Conservation (phyloP, 176 grass and related monocot genomes). For the Paspalum vaginatum region DNA sequence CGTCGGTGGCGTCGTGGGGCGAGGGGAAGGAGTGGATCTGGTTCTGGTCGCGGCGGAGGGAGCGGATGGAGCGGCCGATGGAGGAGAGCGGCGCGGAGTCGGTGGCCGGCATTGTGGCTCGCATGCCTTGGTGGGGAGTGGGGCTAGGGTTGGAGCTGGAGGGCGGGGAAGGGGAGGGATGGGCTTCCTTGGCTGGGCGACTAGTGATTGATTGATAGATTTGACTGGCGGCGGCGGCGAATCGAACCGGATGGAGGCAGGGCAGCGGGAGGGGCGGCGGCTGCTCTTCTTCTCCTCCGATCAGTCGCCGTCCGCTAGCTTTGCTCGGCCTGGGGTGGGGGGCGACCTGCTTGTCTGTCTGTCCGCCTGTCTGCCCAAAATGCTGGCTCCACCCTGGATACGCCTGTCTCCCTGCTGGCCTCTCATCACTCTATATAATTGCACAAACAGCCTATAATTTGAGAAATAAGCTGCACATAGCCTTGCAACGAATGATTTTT, state of each 20-base stretch:
- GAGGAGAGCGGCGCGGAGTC: constrained; percentile 59
- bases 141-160: neutral
- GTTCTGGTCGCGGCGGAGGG: constrained; percentile 57
- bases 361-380: neutral
- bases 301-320: too few species aligned
- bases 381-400: constrained; percentile 33
- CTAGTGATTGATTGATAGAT: too few species aligned
- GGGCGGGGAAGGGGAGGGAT: neutral
- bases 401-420: neutral
- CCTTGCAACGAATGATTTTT: too few species aligned
- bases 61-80: constrained; percentile 55
- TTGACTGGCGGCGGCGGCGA: neutral
- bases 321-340: too few species aligned
- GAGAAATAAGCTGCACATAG: too few species aligned
- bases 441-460: too few species aligned
- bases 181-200: too few species aligned
- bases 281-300: neutral
- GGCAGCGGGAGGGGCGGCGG: neutral
- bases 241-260: neutral
- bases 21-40: constrained; percentile 43
- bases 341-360: too few species aligned
- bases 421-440: too few species aligned
- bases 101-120: constrained; percentile 49
- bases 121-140: neutral
- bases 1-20: constrained; percentile 42